Evolutionary conservation across 352 stramenopile species (phyloP).

Genomic region (Phytophthora megakarya): DNA sequence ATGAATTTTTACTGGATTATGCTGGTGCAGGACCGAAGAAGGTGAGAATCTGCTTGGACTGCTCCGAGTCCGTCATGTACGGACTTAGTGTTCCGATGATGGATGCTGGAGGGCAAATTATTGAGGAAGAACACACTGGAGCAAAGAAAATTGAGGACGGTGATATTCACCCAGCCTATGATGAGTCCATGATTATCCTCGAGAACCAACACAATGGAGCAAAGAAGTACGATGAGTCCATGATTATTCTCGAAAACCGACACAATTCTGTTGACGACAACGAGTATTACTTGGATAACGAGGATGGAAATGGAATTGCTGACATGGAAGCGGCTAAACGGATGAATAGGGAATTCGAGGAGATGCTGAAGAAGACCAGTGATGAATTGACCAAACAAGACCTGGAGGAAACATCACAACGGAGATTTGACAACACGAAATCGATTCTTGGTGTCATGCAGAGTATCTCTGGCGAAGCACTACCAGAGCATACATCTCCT

Average conservation of each 20-base stretch:
- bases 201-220: constrained; percentile 37
- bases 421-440: constrained; percentile 11
- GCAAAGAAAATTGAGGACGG: constrained; percentile 25
- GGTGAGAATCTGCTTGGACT: constrained; percentile 71
- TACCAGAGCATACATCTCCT: constrained; percentile 20
- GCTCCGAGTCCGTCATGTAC: constrained; percentile 53
- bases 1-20: constrained; percentile 57
- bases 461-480: constrained; percentile 30
- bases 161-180: constrained; percentile 45
- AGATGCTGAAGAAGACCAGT: constrained; percentile 40
- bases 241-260: constrained; percentile 31
- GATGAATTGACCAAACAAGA: constrained; percentile 8
- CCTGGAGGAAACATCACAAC: not conserved
- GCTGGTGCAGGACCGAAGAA: constrained; percentile 55
- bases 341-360: constrained; percentile 71
- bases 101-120: constrained; percentile 8
- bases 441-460: constrained; percentile 14
- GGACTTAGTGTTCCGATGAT: constrained; percentile 32
- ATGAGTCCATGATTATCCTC: constrained; percentile 41
- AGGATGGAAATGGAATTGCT: constrained; percentile 49
- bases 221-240: constrained; percentile 52
- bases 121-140: constrained; percentile 6
- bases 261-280: constrained; percentile 59
- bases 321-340: constrained; percentile 71
- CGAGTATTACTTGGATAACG: constrained; percentile 60